phyloP scores from a whole-genome alignment of 2,329 filamentous ascomycete genomes.

The Aureobasidium sp. region DNA sequence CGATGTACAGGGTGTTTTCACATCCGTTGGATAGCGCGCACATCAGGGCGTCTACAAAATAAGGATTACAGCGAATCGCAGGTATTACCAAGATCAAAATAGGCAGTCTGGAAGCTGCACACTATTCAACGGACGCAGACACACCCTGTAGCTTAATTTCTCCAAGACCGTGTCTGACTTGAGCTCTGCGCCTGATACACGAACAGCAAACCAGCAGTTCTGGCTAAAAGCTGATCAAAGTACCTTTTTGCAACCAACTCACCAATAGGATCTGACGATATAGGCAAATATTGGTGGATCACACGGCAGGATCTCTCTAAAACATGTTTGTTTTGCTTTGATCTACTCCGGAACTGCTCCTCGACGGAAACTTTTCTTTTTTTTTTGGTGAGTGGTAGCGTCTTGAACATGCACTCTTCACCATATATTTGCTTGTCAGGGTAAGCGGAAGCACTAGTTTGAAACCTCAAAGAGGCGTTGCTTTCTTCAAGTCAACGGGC shows the following conservation, averaged over 20 bases:
- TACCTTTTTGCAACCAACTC: neutral
- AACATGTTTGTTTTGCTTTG: neutral
- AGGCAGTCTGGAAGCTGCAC: too few species aligned
- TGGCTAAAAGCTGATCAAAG: neutral
- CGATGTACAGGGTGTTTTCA: neutral
- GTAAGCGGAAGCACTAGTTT: neutral
- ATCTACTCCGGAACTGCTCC: neutral
- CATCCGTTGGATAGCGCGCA: too few species aligned
- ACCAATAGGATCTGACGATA: neutral
- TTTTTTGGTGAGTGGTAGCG: neutral
- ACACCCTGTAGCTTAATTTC: neutral
- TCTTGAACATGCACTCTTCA: neutral
- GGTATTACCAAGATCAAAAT: too few species aligned
- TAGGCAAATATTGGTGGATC: neutral
- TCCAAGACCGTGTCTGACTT: neutral
- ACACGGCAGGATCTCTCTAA: neutral
- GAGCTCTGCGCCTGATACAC: neutral
- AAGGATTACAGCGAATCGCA: too few species aligned
- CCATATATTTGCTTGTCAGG: neutral
- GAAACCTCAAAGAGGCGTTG: neutral
- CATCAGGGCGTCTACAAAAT: too few species aligned
- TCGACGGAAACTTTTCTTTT: neutral
- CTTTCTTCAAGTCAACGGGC: slow-evolving; percentile 32
- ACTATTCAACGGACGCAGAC: too few species aligned
- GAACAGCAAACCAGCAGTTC: neutral